Evolutionary conservation across 345 rosid genomes (phyloP).

Genomic region (Hevea brasiliensis): DNA sequence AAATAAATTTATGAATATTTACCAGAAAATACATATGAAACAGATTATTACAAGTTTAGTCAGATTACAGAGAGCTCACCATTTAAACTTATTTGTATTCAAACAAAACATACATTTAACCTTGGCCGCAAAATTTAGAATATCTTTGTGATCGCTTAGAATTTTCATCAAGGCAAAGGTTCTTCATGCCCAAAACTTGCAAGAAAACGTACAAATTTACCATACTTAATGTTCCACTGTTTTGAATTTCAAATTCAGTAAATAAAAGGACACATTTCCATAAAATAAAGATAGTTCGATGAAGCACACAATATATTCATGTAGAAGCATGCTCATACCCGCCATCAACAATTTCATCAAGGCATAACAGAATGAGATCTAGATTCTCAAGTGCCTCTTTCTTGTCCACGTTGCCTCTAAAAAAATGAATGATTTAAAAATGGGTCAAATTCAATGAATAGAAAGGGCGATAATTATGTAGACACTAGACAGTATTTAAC

Average conservation of each 20-base stretch:
- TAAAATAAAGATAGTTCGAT: background rate
- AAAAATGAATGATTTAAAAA: slow-evolving; percentile 12
- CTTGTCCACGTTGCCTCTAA: slow-evolving; percentile 80
- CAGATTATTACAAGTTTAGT: background rate
- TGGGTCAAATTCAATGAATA: slow-evolving; percentile 2
- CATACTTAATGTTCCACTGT: background rate
- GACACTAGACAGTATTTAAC: background rate
- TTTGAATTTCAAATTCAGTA: background rate
- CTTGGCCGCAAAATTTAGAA: background rate
- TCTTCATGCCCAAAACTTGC: background rate
- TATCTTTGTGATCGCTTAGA: background rate
- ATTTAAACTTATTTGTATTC: background rate
- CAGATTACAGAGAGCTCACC: background rate
- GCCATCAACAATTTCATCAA: slow-evolving; percentile 81
- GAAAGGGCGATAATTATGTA: too few species aligned
- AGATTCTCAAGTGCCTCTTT: slow-evolving; percentile 75
- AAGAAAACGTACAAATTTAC: background rate
- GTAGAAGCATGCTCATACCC: slow-evolving; percentile 45
- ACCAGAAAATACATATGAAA: background rate
- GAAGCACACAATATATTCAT: background rate
- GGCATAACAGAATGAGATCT: slow-evolving; percentile 75
- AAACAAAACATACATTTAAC: too few species aligned
- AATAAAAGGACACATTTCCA: background rate
- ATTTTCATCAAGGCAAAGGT: background rate
- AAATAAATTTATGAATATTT: too few species aligned